Conservation (phyloP, 176 grass and related monocot genomes). For the Calamus simplicifolius region DNA sequence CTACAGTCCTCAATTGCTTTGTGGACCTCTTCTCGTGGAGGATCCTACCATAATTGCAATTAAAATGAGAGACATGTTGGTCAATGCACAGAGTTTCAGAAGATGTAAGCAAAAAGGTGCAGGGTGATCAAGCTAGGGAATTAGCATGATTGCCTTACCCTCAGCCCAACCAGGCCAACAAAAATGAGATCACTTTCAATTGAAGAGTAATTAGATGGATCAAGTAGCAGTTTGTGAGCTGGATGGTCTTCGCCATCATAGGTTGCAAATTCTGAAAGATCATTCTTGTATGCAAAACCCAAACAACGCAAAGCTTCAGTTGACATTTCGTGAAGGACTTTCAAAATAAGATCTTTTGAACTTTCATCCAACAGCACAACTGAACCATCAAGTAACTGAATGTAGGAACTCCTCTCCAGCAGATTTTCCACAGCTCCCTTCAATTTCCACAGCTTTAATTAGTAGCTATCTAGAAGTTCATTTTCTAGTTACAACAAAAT, state of each 20-base stretch:
- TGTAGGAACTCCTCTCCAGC: constrained; percentile 65
- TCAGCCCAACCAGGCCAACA: constrained; percentile 69
- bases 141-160: constrained; percentile 37
- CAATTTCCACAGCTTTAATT: constrained; percentile 15
- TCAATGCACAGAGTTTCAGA: too few relatives aligned
- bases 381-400: constrained; percentile 82
- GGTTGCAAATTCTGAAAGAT: constrained; percentile 64
- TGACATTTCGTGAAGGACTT: constrained; percentile 77
- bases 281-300: constrained; percentile 86
- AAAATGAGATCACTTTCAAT: constrained; percentile 82
- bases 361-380: constrained; percentile 63
- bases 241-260: constrained; percentile 94
- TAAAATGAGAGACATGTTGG: neutral
- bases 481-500: neutral
- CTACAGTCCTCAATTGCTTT: constrained; percentile 95
- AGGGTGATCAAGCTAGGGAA: neutral
- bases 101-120: neutral
- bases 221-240: constrained; percentile 87
- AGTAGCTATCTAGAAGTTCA: neutral
- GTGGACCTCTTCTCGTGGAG: constrained; percentile 88
- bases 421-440: constrained; percentile 93
- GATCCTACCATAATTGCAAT: constrained; percentile 56
- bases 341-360: constrained; percentile 45
- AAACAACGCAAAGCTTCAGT: constrained; percentile 89
- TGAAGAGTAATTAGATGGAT: constrained; percentile 77